These are phyloP conservation scores for Datisca glomerata DNA, from an alignment of 306 rosid species.

Conservation along the genomic window DNA sequence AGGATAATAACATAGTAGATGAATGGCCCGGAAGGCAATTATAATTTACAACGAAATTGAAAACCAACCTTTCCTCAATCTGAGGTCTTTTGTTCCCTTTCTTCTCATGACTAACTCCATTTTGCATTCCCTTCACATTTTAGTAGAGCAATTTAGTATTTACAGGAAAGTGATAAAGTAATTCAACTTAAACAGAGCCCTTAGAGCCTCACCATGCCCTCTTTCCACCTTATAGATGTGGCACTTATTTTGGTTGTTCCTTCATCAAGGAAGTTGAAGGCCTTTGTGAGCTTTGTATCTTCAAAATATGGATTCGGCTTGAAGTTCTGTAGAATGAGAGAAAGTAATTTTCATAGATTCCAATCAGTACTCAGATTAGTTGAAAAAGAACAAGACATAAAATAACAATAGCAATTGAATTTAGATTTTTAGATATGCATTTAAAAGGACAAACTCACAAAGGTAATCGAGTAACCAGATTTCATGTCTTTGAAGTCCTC, in stretches of 20 bases:
- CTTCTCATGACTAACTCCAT: constrained; percentile 66
- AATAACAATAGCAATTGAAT: neutral
- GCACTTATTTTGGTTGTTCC: constrained; percentile 72
- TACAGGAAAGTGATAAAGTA: neutral
- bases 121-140: constrained; percentile 48
- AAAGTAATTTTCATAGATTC: constrained; percentile 1
- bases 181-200: neutral
- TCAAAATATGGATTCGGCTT: constrained; percentile 81
- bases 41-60: no score
- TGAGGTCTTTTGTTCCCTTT: constrained; percentile 81
- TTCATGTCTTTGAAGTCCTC: constrained; percentile 81
- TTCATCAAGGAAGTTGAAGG: constrained; percentile 78
- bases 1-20: no score
- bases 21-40: no score
- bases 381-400: constrained; percentile 2
- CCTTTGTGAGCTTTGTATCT: constrained; percentile 64
- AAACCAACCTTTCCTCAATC: constrained; percentile 57
- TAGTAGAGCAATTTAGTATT: constrained; percentile 5
- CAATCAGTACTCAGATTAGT: constrained; percentile 1
- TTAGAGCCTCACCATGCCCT: constrained; percentile 59
- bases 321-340: constrained; percentile 49
- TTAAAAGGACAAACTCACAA: constrained; percentile 45
- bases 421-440: neutral
- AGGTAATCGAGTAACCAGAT: constrained; percentile 70
- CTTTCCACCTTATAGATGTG: constrained; percentile 87